phyloP scores from a whole-genome alignment of 306 rosid species.

The Casuarina cunninghamiana region DNA sequence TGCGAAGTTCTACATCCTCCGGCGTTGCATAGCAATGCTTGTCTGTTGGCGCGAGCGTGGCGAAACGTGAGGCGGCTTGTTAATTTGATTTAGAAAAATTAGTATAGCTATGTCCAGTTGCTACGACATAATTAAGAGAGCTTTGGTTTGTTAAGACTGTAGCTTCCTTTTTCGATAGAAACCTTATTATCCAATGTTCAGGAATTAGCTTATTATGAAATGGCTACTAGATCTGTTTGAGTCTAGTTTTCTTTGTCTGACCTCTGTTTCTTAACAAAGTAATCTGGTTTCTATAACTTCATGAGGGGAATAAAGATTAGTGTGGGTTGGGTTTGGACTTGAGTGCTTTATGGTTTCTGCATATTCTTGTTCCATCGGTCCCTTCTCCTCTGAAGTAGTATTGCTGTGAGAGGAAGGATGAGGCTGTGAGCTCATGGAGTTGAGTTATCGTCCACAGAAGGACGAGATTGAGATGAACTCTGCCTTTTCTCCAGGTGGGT shows the following conservation, averaged over 20 bases:
- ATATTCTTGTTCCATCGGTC: background rate
- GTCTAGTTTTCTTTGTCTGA: background rate
- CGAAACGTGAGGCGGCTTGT: slow-evolving; percentile 26
- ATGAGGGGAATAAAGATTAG: background rate
- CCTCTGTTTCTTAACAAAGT: background rate
- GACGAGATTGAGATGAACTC: background rate
- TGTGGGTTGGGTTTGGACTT: background rate
- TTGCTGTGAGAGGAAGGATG: background rate
- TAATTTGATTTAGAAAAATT: background rate
- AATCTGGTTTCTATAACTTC: too few species aligned
- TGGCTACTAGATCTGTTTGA: background rate
- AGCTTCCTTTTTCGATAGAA: background rate
- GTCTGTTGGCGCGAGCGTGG: slow-evolving; percentile 74
- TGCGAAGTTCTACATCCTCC: slow-evolving; percentile 82
- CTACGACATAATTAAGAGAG: slow-evolving; percentile 14
- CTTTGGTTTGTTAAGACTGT: slow-evolving; percentile 1
- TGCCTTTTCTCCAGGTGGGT: background rate
- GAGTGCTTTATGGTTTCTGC: background rate
- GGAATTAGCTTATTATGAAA: background rate
- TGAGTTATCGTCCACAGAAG: background rate
- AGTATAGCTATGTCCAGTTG: background rate
- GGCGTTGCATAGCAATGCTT: slow-evolving; percentile 84
- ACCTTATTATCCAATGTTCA: background rate
- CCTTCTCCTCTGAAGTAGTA: background rate
- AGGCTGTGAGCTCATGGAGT: background rate